phyloP scores from a whole-genome alignment of 768 basidiomycete species.

The Lactifluus pinguis region DNA sequence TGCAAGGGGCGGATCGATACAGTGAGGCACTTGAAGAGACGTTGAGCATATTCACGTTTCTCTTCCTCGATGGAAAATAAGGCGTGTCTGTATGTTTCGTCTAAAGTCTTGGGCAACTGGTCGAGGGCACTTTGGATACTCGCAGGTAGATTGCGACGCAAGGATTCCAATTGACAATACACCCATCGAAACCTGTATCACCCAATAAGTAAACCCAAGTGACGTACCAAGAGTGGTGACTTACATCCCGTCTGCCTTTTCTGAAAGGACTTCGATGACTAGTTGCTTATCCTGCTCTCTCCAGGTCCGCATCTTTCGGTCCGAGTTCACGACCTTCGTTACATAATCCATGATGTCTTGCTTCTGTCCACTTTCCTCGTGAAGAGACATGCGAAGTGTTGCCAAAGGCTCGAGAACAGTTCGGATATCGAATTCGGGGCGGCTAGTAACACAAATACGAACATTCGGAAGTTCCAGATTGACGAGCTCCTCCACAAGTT shows the following conservation, averaged over 20 bases:
- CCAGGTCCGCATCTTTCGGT: too few relatives aligned
- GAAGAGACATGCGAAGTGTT: background rate
- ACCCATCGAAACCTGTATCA: background rate
- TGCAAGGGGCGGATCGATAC: constrained; percentile 1
- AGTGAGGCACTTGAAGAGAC: background rate
- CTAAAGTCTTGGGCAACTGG: background rate
- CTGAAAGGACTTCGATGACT: too few relatives aligned
- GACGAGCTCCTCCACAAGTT: background rate
- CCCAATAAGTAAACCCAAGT: background rate
- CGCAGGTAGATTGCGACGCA: background rate
- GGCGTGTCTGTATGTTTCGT: background rate
- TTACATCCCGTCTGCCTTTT: background rate
- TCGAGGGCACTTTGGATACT: background rate
- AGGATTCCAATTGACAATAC: background rate
- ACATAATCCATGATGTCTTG: background rate
- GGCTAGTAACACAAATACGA: background rate
- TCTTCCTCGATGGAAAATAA: background rate
- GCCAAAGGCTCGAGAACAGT: background rate
- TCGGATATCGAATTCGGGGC: background rate
- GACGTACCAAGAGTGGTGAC: background rate
- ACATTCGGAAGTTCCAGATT: background rate
- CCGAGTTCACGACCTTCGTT: background rate
- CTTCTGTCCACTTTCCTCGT: background rate
- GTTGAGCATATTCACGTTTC: background rate
- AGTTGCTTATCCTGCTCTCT: too few relatives aligned